Percentiles rank a stretch among this genome's conserved stretches.
Evolutionary conservation across 805 yeast species (phyloP).

Genomic region (Ogataea trehalophila): DNA sequence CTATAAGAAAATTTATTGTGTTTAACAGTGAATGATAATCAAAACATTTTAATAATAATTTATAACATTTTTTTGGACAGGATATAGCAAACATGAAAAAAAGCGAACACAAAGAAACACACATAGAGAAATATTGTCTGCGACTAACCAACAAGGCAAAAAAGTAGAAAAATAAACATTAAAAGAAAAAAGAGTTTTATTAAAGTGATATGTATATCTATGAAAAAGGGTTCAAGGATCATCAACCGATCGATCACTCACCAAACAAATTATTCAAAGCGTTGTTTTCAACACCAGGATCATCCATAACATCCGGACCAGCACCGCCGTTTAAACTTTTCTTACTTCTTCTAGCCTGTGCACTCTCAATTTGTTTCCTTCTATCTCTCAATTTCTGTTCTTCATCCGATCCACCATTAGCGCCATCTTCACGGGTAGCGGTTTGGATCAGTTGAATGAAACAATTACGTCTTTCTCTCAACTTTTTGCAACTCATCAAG

Average conservation of each 20-base stretch:
- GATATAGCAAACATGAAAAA: background rate
- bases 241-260: conserved; percentile 18
- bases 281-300: conserved; percentile 66
- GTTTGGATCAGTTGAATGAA: conserved; percentile 64
- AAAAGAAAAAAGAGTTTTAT: background rate
- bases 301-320: conserved; percentile 58
- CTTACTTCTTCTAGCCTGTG: conserved; percentile 37
- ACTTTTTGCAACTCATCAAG: conserved; percentile 57
- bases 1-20: too few species aligned
- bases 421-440: conserved; percentile 43
- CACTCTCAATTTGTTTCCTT: conserved; percentile 49
- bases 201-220: background rate
- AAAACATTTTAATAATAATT: too few species aligned
- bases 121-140: background rate
- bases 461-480: conserved; percentile 76
- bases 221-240: background rate
- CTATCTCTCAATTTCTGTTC: conserved; percentile 37
- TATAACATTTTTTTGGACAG: too few species aligned
- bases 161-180: background rate
- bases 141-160: too few species aligned
- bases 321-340: conserved; percentile 12
- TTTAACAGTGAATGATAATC: too few species aligned
- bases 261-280: conserved; percentile 58
- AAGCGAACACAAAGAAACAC: background rate
- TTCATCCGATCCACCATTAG: conserved; percentile 31